phyloP scores from a whole-genome alignment of 108 stramenopile species.

The Schizochytrium sp. region DNA sequence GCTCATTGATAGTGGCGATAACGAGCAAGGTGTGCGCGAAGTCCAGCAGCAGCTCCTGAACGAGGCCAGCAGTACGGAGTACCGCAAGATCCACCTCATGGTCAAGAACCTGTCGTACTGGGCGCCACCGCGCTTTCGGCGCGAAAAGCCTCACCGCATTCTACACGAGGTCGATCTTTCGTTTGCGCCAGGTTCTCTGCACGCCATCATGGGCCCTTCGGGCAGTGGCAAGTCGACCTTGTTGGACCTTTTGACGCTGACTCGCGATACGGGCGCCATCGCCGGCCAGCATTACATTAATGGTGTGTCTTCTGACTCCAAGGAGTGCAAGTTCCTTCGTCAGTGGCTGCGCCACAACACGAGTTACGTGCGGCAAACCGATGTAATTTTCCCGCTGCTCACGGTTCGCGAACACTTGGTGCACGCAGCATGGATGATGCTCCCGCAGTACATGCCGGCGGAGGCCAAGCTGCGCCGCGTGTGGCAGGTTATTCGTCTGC shows the following conservation, averaged over 20 bases:
- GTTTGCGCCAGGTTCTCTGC: neutral
- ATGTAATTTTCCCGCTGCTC: neutral
- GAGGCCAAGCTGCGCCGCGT: neutral
- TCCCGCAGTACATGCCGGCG: constrained; percentile 1
- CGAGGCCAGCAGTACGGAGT: constrained; percentile 10
- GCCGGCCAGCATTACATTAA: neutral
- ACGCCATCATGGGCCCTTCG: neutral
- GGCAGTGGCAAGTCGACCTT: constrained; percentile 1
- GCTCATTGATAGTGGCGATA: neutral
- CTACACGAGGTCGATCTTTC: neutral
- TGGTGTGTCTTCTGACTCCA: neutral
- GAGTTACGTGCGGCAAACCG: neutral
- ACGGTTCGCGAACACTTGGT: neutral
- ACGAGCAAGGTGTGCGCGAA: neutral
- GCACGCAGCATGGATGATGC: constrained; percentile 8
- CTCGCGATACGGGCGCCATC: neutral
- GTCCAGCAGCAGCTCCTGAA: constrained; percentile 9
- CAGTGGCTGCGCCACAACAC: neutral
- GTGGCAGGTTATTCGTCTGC: neutral
- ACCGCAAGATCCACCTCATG: neutral
- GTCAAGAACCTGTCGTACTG: neutral
- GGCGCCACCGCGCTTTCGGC: neutral
- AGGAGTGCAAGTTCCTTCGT: neutral
- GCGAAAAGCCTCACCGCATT: neutral
- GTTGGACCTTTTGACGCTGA: neutral